Evolutionary conservation across 2,329 filamentous ascomycete species (phyloP).

Genomic region (Aspergillus sp.): DNA sequence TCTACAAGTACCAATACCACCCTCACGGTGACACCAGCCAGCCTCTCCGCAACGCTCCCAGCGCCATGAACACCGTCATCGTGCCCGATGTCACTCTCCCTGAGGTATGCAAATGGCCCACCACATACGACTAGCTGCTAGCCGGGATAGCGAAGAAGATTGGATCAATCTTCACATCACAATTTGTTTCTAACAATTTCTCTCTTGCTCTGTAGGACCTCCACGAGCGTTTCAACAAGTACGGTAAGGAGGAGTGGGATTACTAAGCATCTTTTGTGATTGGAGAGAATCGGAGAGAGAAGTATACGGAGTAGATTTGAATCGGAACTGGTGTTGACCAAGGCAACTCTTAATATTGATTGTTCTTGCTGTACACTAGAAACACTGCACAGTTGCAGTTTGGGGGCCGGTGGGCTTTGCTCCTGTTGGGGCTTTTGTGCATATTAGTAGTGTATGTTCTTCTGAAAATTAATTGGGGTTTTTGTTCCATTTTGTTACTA

Average conservation of each 20-base stretch:
- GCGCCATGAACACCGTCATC: conserved; percentile 89
- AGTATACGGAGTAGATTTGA: too few species aligned
- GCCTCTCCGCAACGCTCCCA: conserved; percentile 79
- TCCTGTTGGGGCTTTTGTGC: conserved; percentile 23
- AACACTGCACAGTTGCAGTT: conserved; percentile 18
- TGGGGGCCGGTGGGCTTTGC: conserved; percentile 11
- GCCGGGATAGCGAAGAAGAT: too few species aligned
- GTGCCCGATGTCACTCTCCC: conserved; percentile 89
- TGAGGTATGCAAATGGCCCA: conserved; percentile 51
- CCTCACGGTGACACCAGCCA: conserved; percentile 73
- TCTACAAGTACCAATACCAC: conserved; percentile 67
- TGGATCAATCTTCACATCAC: not conserved
- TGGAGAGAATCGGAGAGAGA: too few species aligned
- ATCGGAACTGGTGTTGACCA: not conserved
- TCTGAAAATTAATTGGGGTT: conserved; percentile 19
- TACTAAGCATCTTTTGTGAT: conserved; percentile 19
- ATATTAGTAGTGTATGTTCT: conserved; percentile 18
- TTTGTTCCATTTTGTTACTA: conserved; percentile 9
- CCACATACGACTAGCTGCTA: too few species aligned
- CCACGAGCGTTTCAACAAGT: conserved; percentile 99
- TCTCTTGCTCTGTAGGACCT: conserved; percentile 52
- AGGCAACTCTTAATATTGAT: conserved; percentile 2
- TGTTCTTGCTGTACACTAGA: conserved; percentile 27
- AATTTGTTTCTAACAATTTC: not conserved
- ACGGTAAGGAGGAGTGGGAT: conserved; percentile 84